Evolutionary conservation across 1,284 basidiomycete genomes (phyloP), one percentile per base, ranked within the genome.

Genomic region (Ustilago crameri): DNA sequence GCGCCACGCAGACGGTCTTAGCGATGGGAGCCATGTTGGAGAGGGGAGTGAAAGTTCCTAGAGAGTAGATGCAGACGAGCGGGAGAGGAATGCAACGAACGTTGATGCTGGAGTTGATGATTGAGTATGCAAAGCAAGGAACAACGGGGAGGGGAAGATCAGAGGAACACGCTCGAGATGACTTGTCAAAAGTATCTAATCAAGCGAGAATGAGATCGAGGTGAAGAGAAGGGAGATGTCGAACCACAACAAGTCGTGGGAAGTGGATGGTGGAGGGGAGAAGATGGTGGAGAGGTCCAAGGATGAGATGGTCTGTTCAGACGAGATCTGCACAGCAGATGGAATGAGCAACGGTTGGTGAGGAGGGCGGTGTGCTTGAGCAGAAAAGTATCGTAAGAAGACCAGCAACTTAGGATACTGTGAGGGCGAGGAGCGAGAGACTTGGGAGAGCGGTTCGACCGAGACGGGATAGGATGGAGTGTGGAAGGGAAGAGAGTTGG

Each of bases 11-110:
- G 42, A 74, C 57, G 42, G 65, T 74, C 65, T 65, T 68, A 30
- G 70, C 70, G 51, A 74, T 74, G 45, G 70, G 70, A 37, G 65
- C 70, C 70, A 73, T 73, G 57, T 5, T 67, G 63, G 35, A 17
- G 17, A 37, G 38, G 44, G 18, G 10, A 9, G 20, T 18, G 23
- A 30, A 43, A 42, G 59, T 15, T 54, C 17, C 24, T 30, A 40
- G 27, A 10, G 8, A 41, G 38, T 20, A 41, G 38, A 30, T 50
- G 48, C 37, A 41, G 48, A 24, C 7, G 32, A 12, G n/a, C 3
- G 22, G 20, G 3, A 5, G 22, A 20, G 23, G 20, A 24, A 38
- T 38, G 47, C 34, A 38, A 38, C 23, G 34, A 22, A 26, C 22
- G 32, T 35, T 18, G 41, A 38, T 46, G 51, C 37, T 47, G 14